Percentiles rank a stretch among this genome's conserved stretches.
These are phyloP conservation scores for Paramecium octaurelia DNA, from an alignment of 73 alveolate genomes.

Conservation along the genomic window DNA sequence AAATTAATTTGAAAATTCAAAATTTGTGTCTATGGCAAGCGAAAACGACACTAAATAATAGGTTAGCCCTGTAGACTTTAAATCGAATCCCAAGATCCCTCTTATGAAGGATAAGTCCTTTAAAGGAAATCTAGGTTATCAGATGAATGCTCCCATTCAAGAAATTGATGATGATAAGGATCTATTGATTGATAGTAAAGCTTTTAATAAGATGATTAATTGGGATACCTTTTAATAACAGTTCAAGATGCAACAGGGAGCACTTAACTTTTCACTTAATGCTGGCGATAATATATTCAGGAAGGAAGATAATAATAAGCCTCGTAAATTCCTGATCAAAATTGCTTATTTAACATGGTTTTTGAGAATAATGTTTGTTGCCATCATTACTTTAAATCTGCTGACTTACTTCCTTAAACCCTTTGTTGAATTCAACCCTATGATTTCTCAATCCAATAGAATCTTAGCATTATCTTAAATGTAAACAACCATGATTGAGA, in stretches of 20 bases:
- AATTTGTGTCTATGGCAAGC: conserved; percentile 8
- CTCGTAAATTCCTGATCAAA: conserved; percentile 3
- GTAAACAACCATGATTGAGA: background rate
- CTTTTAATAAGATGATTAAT: background rate
- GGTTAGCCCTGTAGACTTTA: background rate
- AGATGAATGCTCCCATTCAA: background rate
- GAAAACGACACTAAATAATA: background rate
- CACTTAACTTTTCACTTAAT: conserved; percentile 27
- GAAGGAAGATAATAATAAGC: conserved; percentile 33
- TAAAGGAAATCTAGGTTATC: conserved; percentile 14
- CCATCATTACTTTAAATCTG: conserved; percentile 1
- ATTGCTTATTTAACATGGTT: conserved; percentile 45
- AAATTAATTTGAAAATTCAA: background rate
- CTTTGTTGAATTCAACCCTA: background rate
- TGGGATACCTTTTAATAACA: conserved; percentile 24
- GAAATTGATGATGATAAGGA: conserved; percentile 38
- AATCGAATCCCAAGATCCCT: background rate
- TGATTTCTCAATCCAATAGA: conserved; percentile 14
- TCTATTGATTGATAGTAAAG: conserved; percentile 32
- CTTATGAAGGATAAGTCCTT: background rate
- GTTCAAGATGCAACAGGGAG: conserved; percentile 27
- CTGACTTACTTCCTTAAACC: conserved; percentile 13
- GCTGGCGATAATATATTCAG: conserved; percentile 13
- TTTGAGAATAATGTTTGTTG: conserved; percentile 28
- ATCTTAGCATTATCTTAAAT: conserved; percentile 10